Evolutionary conservation across 768 basidiomycete species (phyloP), one percentile per base, ranked within the genome.

Genomic region (Mycena galopus): DNA sequence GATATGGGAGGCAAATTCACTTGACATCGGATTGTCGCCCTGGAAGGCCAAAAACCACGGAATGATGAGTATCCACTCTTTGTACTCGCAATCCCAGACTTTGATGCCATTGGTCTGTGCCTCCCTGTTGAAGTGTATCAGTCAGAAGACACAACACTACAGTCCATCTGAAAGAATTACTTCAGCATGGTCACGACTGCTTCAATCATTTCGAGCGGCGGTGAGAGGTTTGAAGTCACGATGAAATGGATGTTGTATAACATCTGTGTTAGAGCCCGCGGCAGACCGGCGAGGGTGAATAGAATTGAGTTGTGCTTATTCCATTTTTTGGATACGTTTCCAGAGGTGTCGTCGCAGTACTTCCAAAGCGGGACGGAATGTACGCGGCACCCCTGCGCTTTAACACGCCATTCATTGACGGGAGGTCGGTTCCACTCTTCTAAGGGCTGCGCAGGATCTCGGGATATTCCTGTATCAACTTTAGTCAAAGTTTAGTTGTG

Each of bases 271-370:
- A 60, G 23, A 2, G 21, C 70, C 14, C 59, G 65, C 2, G 73
- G 74, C 1, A 79, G 66, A 11, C 79, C 78, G 11, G 78, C 78
- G 7, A 72, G 25, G 2, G 79, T 78, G 58, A 80, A 77, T 3
- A 78, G 76, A 32, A 80, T 72, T 7, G 75, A 76, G 60, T 79
- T 76, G 56, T 79, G 79, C 50, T 79, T 77, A 44, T 79, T 80
- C 79, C 79, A 81, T n/a, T 76, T 73, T 50, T 80, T 79, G 0
- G 75, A 79, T 0, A 75, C 37, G 44, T 81, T 80, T 0, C 78
- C 80, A 0, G 78, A 81, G 8, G 42, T 44, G 17, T 44, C 42
- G 19, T 44, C 42, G 19, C 42, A 44, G 42, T 44, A 44, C 5
- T 14, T 4, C 42, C 42, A 44, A 44, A 44, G 42, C 19, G 42